A percentile compares a stretch with the other conserved stretches of the same genome.
These are phyloP conservation scores for Vitis rotundifolia DNA, from an alignment of 164 flowering plant species.

Conservation along the genomic window DNA sequence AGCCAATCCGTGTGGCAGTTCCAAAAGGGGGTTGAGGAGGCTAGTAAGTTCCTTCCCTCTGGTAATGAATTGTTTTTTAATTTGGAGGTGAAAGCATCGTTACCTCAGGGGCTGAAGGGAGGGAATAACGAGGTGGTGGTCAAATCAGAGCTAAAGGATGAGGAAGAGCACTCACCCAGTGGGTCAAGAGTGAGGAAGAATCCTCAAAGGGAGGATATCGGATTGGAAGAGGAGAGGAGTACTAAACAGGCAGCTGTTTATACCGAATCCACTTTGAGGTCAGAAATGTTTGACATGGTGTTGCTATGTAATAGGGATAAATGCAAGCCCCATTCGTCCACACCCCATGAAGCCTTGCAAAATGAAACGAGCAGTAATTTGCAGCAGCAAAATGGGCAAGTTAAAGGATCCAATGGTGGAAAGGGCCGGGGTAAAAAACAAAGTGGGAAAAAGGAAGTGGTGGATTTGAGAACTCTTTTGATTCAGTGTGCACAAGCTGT, in stretches of 20 bases:
- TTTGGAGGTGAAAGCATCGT: constrained; percentile 17
- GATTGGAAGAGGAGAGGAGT: constrained; percentile 56
- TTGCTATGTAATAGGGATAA: constrained; percentile 47
- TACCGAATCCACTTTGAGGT: constrained; percentile 33
- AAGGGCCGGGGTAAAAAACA: constrained; percentile 63
- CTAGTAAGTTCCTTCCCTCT: constrained; percentile 62
- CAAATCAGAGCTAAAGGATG: constrained; percentile 34
- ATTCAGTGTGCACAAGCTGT: constrained; percentile 81
- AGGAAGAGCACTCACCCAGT: constrained; percentile 14
- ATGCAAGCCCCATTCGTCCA: constrained; percentile 1
- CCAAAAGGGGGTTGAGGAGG: constrained; percentile 71
- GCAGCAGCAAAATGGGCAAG: constrained; percentile 36
- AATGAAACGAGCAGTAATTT: constrained; percentile 32
- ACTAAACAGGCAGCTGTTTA: constrained; percentile 64
- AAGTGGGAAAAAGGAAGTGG: constrained; percentile 57
- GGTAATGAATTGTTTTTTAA: constrained; percentile 25
- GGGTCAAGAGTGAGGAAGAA: constrained; percentile 54
- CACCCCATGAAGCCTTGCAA: constrained; percentile 40
- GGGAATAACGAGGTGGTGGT: constrained; percentile 12
- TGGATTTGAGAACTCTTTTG: constrained; percentile 80
- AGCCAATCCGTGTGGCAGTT: constrained; percentile 61
- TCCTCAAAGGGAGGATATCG: constrained; percentile 36
- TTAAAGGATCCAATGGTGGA: constrained; percentile 44
- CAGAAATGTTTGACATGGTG: constrained; percentile 61
- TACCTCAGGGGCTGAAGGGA: constrained; percentile 6